Evolutionary conservation across 139 green algal genomes (phyloP).

Genomic region (Tetraselmis chui): DNA sequence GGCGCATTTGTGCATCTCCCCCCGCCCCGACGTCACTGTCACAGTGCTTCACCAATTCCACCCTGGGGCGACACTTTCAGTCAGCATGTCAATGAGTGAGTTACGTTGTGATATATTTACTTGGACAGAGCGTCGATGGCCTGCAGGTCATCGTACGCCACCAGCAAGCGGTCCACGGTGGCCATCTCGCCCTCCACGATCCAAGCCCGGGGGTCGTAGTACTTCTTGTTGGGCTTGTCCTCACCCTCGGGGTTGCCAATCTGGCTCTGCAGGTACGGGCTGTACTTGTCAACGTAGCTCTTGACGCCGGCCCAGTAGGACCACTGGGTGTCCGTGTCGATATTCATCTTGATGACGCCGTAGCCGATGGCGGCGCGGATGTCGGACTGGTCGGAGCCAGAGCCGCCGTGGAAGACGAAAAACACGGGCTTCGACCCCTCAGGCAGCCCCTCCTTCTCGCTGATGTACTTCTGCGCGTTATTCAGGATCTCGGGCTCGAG

Average conservation of each 20-base stretch:
- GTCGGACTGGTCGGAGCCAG: slow-evolving; percentile 26
- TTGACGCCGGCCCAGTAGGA: slow-evolving; percentile 30
- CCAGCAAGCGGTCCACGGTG: slow-evolving; percentile 18
- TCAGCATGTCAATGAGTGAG: no score
- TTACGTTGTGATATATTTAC: slow-evolving; percentile 18
- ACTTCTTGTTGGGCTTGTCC: slow-evolving; percentile 44
- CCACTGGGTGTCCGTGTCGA: slow-evolving; percentile 45
- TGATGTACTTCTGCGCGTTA: slow-evolving; percentile 28
- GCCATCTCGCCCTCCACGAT: slow-evolving; percentile 10
- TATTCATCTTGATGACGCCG: slow-evolving; percentile 46
- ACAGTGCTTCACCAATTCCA: no score
- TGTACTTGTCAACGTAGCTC: slow-evolving; percentile 21
- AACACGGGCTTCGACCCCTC: slow-evolving; percentile 29
- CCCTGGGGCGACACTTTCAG: no score
- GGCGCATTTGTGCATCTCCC: no score
- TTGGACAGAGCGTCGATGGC: slow-evolving; percentile 20
- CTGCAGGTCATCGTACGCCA: slow-evolving; percentile 24
- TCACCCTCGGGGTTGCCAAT: slow-evolving; percentile 38
- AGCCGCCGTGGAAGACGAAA: slow-evolving; percentile 43
- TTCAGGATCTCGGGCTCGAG: slow-evolving; percentile 26
- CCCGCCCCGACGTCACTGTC: no score
- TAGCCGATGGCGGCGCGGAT: slow-evolving; percentile 34
- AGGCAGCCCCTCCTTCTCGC: slow-evolving; percentile 17
- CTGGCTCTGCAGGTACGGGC: slow-evolving; percentile 26
- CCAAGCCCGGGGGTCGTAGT: slow-evolving; percentile 37